Base-by-base conservation (phyloP, 495 filamentous ascomycete species). In the Lophium mytilinum region DNA sequence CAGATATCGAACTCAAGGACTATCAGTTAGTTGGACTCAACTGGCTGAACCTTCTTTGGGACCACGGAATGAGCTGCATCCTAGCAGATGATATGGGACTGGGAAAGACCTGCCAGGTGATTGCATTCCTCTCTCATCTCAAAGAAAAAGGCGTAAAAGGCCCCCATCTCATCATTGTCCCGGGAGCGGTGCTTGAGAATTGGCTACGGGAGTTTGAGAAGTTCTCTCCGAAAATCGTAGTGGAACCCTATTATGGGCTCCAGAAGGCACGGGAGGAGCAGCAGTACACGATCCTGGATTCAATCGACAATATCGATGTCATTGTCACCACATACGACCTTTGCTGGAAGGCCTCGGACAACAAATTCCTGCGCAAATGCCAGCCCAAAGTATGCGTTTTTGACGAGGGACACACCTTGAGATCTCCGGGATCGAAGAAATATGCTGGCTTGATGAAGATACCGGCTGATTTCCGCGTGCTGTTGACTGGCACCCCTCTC, bases 71-170 rank as follows among this genome's bases (percentile, higher is more conserved):
- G 53, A 89, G 87, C 54, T 87, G 90, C 45, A 97, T 98, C 58
- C 75, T 98, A 14, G 94, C 93, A 0, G 93, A 98, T 68, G 93
- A 98, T 61, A 98, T 98, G 93, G 93, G 93, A 42, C 78, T 97
- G 9, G 93, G 93, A 10, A 98, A 98, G 75, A 98, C 93, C 0
- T 95, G 90, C 62, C 91, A 97, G 65, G 90, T 98, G 52, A 95
- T 98, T 61, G 81, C 90, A 0, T 91, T 97, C 68, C 78, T 98
- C 19, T 84, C 90, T 4, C 86, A 95, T 60, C 74, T 98, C 7
- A 80, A 83, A 12, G 81, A 89, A 61, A 81, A 74, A 21, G 78
- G 76, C 1, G 72, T 83, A 12, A 79, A 78, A 47, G 90, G 90
- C 51, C 88, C 90, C 34, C 91, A 95, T 67, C 72, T 98, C 37